Evolutionary conservation across 768 basidiomycete species (phyloP).

Genomic region (Ramaria rubella): DNA sequence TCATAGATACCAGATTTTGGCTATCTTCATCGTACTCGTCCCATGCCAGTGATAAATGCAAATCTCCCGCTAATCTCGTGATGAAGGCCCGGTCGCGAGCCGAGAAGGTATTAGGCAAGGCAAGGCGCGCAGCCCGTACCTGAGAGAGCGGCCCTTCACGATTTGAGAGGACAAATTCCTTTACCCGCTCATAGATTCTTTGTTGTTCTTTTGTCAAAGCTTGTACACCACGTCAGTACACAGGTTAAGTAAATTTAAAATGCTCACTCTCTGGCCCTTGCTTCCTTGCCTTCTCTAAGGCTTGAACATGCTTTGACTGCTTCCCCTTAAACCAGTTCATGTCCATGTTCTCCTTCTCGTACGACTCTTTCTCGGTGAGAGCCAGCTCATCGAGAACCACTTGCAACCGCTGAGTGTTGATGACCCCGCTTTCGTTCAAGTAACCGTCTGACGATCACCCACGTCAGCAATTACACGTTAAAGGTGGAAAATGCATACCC

Average conservation of each 20-base stretch:
- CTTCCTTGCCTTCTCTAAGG: slow-evolving; percentile 55
- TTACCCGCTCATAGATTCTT: slow-evolving; percentile 71
- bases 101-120: slow-evolving; percentile 73
- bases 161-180: slow-evolving; percentile 57
- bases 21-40: slow-evolving; percentile 88
- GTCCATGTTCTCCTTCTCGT: slow-evolving; percentile 88
- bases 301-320: slow-evolving; percentile 65
- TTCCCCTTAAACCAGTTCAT: slow-evolving; percentile 93
- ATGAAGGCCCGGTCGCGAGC: slow-evolving; percentile 80
- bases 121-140: slow-evolving; percentile 37
- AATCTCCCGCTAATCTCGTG: slow-evolving; percentile 60
- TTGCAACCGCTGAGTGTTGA: slow-evolving; percentile 76
- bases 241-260: neutral
- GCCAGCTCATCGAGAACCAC: slow-evolving; percentile 84
- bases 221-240: slow-evolving; percentile 12
- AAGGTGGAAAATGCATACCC: slow-evolving; percentile 34
- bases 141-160: slow-evolving; percentile 26
- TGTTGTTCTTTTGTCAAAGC: slow-evolving; percentile 73
- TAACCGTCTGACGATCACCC: slow-evolving; percentile 64
- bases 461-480: neutral
- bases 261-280: slow-evolving; percentile 9
- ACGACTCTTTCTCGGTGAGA: slow-evolving; percentile 81
- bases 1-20: slow-evolving; percentile 64
- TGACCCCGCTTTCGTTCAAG: slow-evolving; percentile 82
- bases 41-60: slow-evolving; percentile 81